Percentiles rank a stretch among this genome's conserved stretches.
Conservation (phyloP, 306 rosid species). For the Erythrophleum fordii region DNA sequence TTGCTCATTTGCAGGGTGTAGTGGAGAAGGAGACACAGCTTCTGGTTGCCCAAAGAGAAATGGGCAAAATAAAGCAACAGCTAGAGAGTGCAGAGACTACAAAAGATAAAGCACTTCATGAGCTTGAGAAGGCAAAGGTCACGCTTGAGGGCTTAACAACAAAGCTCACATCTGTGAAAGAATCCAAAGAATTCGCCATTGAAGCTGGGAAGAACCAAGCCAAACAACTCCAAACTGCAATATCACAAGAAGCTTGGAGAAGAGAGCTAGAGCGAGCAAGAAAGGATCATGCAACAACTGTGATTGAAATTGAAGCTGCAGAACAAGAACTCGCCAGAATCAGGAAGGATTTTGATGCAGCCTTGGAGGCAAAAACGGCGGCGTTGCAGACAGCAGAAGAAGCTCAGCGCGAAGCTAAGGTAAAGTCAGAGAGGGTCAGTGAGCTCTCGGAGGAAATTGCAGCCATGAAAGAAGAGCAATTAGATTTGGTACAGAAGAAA, state of each 20-base stretch:
- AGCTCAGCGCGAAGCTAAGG: conserved; percentile 67
- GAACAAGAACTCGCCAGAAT: conserved; percentile 81
- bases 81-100: conserved; percentile 51
- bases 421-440: conserved; percentile 55
- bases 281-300: conserved; percentile 49
- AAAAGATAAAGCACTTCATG: conserved; percentile 57
- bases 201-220: conserved; percentile 47
- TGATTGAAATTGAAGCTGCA: conserved; percentile 65
- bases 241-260: conserved; percentile 63
- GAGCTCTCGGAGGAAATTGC: conserved; percentile 65
- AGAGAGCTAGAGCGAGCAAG: conserved; percentile 66
- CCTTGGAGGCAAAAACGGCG: conserved; percentile 70
- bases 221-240: conserved; percentile 52
- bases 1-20: conserved; percentile 53
- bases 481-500: conserved; percentile 40
- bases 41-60: conserved; percentile 67
- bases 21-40: conserved; percentile 77
- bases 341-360: conserved; percentile 79
- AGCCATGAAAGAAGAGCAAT: conserved; percentile 47
- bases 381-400: conserved; percentile 83
- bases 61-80: conserved; percentile 57
- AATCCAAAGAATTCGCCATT: conserved; percentile 68
- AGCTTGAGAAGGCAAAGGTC: conserved; percentile 68
- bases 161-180: conserved; percentile 51
- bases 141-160: conserved; percentile 57